Conservation (phyloP, 129 eudicot species). For the Pulicaria dysenterica region DNA sequence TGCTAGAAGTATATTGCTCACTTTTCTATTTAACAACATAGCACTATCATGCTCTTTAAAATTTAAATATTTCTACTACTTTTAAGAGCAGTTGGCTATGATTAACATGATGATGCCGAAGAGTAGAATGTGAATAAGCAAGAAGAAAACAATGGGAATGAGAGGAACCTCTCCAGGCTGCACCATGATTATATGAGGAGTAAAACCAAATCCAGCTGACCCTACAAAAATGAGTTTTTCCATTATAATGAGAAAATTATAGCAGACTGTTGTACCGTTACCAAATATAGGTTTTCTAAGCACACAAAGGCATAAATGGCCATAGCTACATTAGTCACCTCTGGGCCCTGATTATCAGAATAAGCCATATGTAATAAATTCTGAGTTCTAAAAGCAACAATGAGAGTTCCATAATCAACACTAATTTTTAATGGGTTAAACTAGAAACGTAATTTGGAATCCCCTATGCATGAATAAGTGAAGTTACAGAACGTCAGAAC, state of each 20-base stretch:
- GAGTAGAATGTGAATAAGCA: neutral
- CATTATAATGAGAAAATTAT: neutral
- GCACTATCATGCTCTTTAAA: neutral
- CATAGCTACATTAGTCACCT: neutral
- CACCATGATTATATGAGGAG: constrained; percentile 80
- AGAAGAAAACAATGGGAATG: neutral
- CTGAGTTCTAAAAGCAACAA: neutral
- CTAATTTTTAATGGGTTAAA: neutral
- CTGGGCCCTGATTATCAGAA: neutral
- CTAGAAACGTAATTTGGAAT: neutral
- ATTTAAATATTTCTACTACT: neutral
- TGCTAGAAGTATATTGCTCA: neutral
- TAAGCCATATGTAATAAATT: neutral
- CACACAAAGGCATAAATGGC: constrained; percentile 4
- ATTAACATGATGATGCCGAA: neutral
- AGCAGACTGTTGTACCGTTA: neutral
- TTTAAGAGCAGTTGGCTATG: neutral
- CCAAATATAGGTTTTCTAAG: neutral
- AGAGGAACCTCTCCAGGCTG: constrained; percentile 80
- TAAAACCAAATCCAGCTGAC: constrained; percentile 73
- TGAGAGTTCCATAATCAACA: constrained; percentile 5
- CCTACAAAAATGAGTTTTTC: constrained; percentile 51
- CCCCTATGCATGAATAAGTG: neutral
- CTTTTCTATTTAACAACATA: neutral
- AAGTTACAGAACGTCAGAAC: constrained; percentile 18